phyloP scores from a whole-genome alignment of 768 basidiomycete genomes.

The Tubosaeta brunneosetosa region DNA sequence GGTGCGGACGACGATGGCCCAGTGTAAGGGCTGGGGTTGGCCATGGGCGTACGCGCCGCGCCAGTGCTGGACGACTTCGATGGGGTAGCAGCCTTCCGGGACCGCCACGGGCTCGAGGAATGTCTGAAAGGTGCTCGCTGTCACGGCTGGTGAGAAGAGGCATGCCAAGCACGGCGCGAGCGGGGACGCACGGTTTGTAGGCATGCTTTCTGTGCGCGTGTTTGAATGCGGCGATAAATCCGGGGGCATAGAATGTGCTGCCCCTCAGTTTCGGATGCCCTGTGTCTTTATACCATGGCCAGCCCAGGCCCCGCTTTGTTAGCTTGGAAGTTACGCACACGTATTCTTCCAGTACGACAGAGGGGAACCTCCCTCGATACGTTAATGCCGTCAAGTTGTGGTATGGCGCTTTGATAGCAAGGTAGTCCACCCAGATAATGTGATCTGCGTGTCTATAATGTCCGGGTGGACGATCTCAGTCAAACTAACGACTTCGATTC shows the following conservation, averaged over 20 bases:
- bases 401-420: background rate
- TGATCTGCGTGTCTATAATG: no score
- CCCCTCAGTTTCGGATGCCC: background rate
- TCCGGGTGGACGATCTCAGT: background rate
- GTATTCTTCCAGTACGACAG: background rate
- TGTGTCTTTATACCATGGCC: constrained; percentile 6
- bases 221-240: background rate
- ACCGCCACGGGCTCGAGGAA: constrained; percentile 17
- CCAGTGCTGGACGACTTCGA: constrained; percentile 28
- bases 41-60: constrained; percentile 15
- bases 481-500: no score
- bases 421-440: background rate
- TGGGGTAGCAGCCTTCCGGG: constrained; percentile 15
- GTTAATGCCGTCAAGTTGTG: background rate
- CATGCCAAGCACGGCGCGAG: background rate
- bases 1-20: constrained; percentile 26
- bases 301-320: constrained; percentile 3
- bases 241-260: background rate
- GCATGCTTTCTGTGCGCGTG: background rate
- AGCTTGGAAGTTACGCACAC: background rate
- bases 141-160: background rate
- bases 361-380: constrained; percentile 1
- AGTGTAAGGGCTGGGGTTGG: constrained; percentile 19
- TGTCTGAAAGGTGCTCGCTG: background rate
- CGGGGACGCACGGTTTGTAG: constrained; percentile 1